Percentiles rank a stretch among this genome's conserved stretches.
Conservation (phyloP, 2,329 filamentous ascomycete species). For the Fusarium metavorans region DNA sequence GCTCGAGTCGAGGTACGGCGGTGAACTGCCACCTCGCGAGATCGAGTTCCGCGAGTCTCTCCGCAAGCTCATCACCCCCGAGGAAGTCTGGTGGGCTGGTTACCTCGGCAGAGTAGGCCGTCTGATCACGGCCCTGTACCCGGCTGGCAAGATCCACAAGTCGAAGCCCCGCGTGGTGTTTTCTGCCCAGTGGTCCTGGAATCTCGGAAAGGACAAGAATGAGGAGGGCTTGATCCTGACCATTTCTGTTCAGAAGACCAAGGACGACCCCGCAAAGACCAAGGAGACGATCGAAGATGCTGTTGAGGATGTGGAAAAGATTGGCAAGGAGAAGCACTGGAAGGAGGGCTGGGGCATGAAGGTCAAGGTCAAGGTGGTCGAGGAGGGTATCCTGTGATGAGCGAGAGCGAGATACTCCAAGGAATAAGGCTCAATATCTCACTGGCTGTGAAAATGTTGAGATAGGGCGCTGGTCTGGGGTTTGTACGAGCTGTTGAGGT, state of each 20-base stretch:
- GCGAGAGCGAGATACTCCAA: not conserved
- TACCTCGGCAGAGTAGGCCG: conserved; percentile 72
- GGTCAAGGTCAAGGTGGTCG: conserved; percentile 50
- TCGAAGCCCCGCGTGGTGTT: conserved; percentile 55
- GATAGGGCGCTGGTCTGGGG: not conserved
- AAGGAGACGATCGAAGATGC: conserved; percentile 55
- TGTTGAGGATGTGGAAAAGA: conserved; percentile 61
- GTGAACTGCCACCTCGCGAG: conserved; percentile 70
- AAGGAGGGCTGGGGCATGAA: conserved; percentile 54
- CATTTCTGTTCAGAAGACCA: conserved; percentile 55
- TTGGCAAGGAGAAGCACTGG: conserved; percentile 72
- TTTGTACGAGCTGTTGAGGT: not conserved
- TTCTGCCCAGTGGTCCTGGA: conserved; percentile 55
- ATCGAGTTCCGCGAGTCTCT: conserved; percentile 65
- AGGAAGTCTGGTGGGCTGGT: conserved; percentile 73
- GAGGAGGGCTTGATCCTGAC: conserved; percentile 57
- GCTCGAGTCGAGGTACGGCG: conserved; percentile 73
- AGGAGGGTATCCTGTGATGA: conserved; percentile 46
- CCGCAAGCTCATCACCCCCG: conserved; percentile 62
- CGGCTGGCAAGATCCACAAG: conserved; percentile 63
- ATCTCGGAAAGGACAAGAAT: conserved; percentile 53
- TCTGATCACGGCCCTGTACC: conserved; percentile 70
- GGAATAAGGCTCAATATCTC: not conserved
- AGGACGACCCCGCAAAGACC: conserved; percentile 53
- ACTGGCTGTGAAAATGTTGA: not conserved